These are phyloP conservation scores for Chytriomyces hyalinus DNA, from an alignment of 192 early-diverging fungal genomes.

Conservation along the genomic window DNA sequence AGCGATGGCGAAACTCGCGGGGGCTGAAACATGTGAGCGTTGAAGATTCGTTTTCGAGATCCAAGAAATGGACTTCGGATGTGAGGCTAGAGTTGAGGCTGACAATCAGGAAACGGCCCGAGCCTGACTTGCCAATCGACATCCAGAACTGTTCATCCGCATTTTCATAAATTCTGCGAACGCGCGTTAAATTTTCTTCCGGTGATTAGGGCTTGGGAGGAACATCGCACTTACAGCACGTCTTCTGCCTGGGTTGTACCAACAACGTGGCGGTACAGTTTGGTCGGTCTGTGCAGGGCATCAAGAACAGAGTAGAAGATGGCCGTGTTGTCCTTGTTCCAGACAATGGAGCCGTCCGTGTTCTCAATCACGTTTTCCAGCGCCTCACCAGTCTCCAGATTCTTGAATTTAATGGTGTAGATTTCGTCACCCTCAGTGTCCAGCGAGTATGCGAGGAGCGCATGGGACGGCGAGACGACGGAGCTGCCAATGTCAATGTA, in stretches of 20 bases:
- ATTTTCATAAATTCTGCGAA: constrained; percentile 25
- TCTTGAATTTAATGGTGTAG: constrained; percentile 49
- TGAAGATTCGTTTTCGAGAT: constrained; percentile 4
- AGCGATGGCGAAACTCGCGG: constrained; percentile 44
- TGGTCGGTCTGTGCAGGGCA: constrained; percentile 51
- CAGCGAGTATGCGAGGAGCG: constrained; percentile 47
- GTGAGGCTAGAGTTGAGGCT: constrained; percentile 32
- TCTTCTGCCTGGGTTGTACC: constrained; percentile 38
- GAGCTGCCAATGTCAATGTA: constrained; percentile 6
- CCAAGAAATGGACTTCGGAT: constrained; percentile 7
- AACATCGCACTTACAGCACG: constrained; percentile 14
- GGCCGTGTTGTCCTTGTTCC: constrained; percentile 64
- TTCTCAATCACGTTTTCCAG: constrained; percentile 88
- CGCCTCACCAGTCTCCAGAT: constrained; percentile 81
- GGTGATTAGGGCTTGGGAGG: constrained; percentile 6
- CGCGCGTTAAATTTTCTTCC: constrained; percentile 11
- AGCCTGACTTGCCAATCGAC: constrained; percentile 36
- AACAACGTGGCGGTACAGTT: constrained; percentile 40
- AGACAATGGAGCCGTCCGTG: constrained; percentile 61
- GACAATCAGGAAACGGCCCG: constrained; percentile 46
- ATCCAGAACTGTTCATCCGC: constrained; percentile 50
- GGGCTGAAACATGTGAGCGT: constrained; percentile 39
- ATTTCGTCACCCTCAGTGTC: constrained; percentile 55
- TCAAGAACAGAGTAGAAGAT: constrained; percentile 91
- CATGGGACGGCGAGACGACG: constrained; percentile 42